These are phyloP conservation scores for Fusarium sterilihyphosum DNA, from an alignment of 2,329 filamentous ascomycete genomes.

Conservation along the genomic window DNA sequence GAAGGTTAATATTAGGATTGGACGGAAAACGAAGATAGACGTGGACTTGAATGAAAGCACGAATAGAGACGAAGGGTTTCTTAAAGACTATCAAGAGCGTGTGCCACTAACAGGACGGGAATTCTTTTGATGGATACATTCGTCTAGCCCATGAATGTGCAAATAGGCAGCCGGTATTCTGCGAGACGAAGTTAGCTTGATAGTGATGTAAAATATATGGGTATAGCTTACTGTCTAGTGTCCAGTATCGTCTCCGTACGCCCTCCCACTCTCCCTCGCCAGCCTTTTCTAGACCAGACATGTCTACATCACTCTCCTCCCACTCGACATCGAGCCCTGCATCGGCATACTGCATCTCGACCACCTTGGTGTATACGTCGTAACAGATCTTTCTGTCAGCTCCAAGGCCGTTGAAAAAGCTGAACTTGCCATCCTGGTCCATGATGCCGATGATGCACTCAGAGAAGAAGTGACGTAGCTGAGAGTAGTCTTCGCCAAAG, in stretches of 20 bases:
- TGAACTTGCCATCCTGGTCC: slow-evolving; percentile 76
- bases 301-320: slow-evolving; percentile 79
- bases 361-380: slow-evolving; percentile 93
- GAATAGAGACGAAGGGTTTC: slow-evolving; percentile 22
- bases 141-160: slow-evolving; percentile 74
- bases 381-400: slow-evolving; percentile 94
- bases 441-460: slow-evolving; percentile 86
- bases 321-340: slow-evolving; percentile 91
- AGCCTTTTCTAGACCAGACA: slow-evolving; percentile 69
- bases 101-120: slow-evolving; percentile 9
- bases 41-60: slow-evolving; percentile 28
- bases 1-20: slow-evolving; percentile 25
- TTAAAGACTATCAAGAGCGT: slow-evolving; percentile 25
- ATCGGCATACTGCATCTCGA: slow-evolving; percentile 89
- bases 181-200: slow-evolving; percentile 40
- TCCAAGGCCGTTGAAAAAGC: slow-evolving; percentile 91
- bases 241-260: slow-evolving; percentile 90
- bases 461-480: slow-evolving; percentile 86
- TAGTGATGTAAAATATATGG: neutral
- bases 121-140: slow-evolving; percentile 13
- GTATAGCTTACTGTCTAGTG: slow-evolving; percentile 70
- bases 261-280: slow-evolving; percentile 86
- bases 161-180: slow-evolving; percentile 79
- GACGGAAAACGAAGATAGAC: slow-evolving; percentile 36
- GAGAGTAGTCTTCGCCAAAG: slow-evolving; percentile 91